These are phyloP conservation scores for Gliomastix tumulicola DNA, from an alignment of 2,329 filamentous ascomycete genomes.

Conservation along the genomic window DNA sequence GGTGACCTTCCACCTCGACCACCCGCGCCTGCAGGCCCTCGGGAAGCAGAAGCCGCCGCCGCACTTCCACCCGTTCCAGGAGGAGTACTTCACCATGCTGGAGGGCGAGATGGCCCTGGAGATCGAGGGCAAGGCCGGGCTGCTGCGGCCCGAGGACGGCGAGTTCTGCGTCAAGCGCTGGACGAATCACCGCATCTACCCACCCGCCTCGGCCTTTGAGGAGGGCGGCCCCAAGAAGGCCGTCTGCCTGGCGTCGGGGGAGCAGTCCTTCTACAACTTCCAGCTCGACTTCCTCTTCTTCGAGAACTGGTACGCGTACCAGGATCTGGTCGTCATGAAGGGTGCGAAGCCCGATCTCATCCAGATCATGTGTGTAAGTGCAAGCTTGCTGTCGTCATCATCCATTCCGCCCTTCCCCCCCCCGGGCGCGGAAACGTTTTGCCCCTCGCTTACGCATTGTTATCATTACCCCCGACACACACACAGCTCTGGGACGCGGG, in stretches of 20 bases:
- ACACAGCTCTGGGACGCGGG: background rate
- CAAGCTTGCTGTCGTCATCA: background rate
- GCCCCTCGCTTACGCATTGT: too few species aligned
- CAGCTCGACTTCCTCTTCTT: background rate
- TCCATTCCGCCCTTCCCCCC: background rate
- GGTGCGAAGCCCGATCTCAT: background rate
- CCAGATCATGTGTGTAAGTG: background rate
- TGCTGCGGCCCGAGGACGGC: background rate
- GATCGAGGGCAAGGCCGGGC: background rate
- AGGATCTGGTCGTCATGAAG: background rate
- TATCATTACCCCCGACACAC: too few species aligned
- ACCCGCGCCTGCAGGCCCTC: background rate
- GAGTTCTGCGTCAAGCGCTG: background rate
- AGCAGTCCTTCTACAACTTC: background rate
- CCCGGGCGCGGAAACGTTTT: too few species aligned
- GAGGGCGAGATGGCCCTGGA: background rate
- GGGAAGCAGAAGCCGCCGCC: background rate
- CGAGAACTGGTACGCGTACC: constrained; percentile 1
- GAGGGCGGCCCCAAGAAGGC: background rate
- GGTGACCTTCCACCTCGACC: background rate
- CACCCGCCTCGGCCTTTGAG: background rate
- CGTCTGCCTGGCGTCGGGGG: background rate
- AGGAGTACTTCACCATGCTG: background rate
- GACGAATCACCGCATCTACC: background rate
- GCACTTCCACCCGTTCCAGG: background rate